A percentile compares a stretch with the other conserved stretches of the same genome.
Evolutionary conservation across 495 filamentous ascomycete genomes (phyloP).

Genomic region (Cercophora sp.): DNA sequence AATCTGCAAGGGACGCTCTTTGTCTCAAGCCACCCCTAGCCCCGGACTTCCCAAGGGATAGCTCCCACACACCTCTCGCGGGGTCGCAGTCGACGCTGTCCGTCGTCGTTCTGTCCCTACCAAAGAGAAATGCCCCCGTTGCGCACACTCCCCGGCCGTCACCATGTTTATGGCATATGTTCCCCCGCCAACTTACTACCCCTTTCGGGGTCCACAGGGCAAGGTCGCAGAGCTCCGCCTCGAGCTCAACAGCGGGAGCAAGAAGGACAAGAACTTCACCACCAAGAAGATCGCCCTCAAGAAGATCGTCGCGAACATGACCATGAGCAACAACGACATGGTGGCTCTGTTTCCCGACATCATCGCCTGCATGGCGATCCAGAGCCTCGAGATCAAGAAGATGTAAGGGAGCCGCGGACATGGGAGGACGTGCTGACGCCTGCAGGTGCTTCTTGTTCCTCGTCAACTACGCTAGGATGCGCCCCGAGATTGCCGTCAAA

Average conservation of each 20-base stretch:
- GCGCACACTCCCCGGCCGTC: slow-evolving; percentile 6
- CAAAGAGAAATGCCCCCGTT: too few species aligned
- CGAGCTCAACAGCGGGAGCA: slow-evolving; percentile 88
- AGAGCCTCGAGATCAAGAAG: slow-evolving; percentile 97
- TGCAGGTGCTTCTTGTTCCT: slow-evolving; percentile 94
- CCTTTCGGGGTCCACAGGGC: slow-evolving; percentile 62
- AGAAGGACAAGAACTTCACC: slow-evolving; percentile 97
- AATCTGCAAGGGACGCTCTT: neutral
- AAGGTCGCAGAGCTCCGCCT: slow-evolving; percentile 96
- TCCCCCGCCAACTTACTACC: slow-evolving; percentile 39
- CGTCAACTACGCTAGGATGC: slow-evolving; percentile 93
- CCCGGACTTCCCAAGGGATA: too few species aligned
- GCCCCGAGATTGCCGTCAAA: slow-evolving; percentile 90
- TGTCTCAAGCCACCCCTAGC: too few species aligned
- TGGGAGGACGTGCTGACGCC: slow-evolving; percentile 11
- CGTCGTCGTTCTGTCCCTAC: too few species aligned
- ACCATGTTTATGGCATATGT: slow-evolving; percentile 50
- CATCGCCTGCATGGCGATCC: slow-evolving; percentile 88
- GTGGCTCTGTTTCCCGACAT: slow-evolving; percentile 94
- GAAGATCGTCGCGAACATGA: slow-evolving; percentile 99
- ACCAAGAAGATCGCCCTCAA: slow-evolving; percentile 98
- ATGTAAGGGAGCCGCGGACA: slow-evolving; percentile 60
- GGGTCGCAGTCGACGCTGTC: too few species aligned
- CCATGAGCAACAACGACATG: slow-evolving; percentile 99
- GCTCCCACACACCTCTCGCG: too few species aligned